A percentile compares a stretch with the other conserved stretches of the same genome.
Conservation (phyloP, 805 yeast genomes). For the Candida germanica region DNA sequence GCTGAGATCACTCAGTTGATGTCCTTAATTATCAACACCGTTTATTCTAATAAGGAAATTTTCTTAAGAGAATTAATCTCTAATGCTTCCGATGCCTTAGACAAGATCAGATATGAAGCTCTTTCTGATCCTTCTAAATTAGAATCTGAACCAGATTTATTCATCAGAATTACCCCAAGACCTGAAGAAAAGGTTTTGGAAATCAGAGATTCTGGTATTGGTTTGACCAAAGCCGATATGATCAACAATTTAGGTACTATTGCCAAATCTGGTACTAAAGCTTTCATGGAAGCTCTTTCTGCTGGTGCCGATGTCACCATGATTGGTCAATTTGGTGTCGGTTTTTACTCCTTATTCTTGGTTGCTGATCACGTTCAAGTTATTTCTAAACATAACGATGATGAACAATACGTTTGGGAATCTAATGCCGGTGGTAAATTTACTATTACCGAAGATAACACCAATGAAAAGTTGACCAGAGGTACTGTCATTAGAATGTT, state of each 20-base stretch:
- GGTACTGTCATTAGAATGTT: conserved; percentile 95
- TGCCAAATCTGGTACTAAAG: conserved; percentile 99
- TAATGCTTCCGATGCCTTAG: conserved; percentile 98
- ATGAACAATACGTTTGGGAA: conserved; percentile 99
- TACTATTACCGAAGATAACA: conserved; percentile 88
- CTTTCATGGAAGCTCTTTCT: conserved; percentile 98
- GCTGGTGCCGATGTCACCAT: conserved; percentile 99
- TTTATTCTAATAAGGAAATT: conserved; percentile 98
- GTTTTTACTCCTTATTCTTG: conserved; percentile 98
- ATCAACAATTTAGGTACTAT: conserved; percentile 99
- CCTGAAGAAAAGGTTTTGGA: conserved; percentile 93
- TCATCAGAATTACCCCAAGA: conserved; percentile 95
- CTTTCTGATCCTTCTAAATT: conserved; percentile 86
- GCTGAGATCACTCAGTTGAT: conserved; percentile 99
- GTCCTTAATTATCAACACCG: conserved; percentile 99
- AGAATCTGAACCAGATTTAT: conserved; percentile 93
- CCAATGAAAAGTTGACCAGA: conserved; percentile 83
- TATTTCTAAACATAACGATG: conserved; percentile 97
- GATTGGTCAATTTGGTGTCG: conserved; percentile 99
- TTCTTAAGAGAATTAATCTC: conserved; percentile 98
- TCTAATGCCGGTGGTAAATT: conserved; percentile 99
- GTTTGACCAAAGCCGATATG: conserved; percentile 99
- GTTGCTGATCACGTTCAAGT: conserved; percentile 99
- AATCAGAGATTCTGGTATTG: conserved; percentile 99
- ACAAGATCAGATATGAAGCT: conserved; percentile 96